Evolutionary conservation across 805 yeast species (phyloP), one percentile per base, ranked within the genome.

Genomic region (Wickerhamomyces canadensis): DNA sequence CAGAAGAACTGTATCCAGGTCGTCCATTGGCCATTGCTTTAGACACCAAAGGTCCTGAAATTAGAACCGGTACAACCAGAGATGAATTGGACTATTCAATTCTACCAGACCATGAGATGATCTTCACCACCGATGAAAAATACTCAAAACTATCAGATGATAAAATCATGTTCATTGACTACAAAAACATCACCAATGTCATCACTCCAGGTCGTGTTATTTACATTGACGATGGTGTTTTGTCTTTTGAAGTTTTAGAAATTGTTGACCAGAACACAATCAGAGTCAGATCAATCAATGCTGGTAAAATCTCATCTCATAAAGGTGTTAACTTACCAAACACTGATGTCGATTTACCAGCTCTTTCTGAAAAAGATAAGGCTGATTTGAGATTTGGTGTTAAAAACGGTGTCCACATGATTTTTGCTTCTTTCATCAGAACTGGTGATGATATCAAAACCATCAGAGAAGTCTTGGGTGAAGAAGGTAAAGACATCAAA

Each of bases 241-340:
- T 93, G 54, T 87, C 96, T 39, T 94, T 93, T 62, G 88, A 84
- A 72, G 98, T 93, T 39, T 59, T 80, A 48, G 89, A 89, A 67
- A 74, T 89, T 48, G 73, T 76, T 50, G 93, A 93, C 64, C 83
- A 71, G 48, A 55, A 74, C 64, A 88, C 89, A 61, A 72, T 93
- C 66, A 84, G 77, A 71, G 98, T 88, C 57, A 75, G 70, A 60
- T 82, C 97, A 45, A 72, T 91, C 65, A 93, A 93, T 72, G 84
- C 93, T 48, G 98, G 98, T 73, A 85, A 79, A 72, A 83, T 93
- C 67, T 85, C 84, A 54, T 87, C 96, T 52, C 97, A 88, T 77
- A 93, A 93, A 81, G 98, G 98, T 74, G 98, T 93, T 55, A 93
- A 93, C 78, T 76, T 93, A 65, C 98, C 98, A 69, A 91, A 91